These are phyloP conservation scores for Marsdenia floribunda DNA, from an alignment of 257 asterid species.

Conservation along the genomic window DNA sequence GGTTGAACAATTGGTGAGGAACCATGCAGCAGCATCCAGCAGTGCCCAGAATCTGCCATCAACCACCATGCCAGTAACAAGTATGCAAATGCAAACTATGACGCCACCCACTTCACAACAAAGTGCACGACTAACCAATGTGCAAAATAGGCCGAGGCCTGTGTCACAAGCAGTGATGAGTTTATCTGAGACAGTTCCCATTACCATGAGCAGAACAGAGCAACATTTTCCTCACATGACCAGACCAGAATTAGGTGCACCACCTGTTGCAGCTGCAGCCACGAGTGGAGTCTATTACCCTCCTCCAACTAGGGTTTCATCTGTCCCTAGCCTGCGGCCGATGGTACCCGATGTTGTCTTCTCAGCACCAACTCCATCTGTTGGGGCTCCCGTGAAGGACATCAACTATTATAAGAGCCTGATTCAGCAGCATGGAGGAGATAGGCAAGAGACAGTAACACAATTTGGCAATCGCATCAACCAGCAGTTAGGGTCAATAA, in stretches of 20 bases:
- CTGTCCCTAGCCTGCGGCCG: slow-evolving; percentile 31
- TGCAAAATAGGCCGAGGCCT: slow-evolving; percentile 29
- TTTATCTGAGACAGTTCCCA: slow-evolving; percentile 21
- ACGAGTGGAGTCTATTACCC: slow-evolving; percentile 40
- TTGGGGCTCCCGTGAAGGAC: slow-evolving; percentile 45
- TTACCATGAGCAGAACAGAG: slow-evolving; percentile 26
- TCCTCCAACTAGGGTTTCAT: slow-evolving; percentile 30
- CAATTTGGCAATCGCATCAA: slow-evolving; percentile 34
- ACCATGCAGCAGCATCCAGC: slow-evolving; percentile 31
- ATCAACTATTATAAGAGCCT: slow-evolving; percentile 70
- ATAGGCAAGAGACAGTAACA: slow-evolving; percentile 45
- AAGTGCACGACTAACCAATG: slow-evolving; percentile 11
- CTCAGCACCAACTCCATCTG: slow-evolving; percentile 33
- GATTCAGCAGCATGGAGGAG: slow-evolving; percentile 91
- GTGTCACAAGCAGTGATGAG: slow-evolving; percentile 23
- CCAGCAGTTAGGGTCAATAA: slow-evolving; percentile 21
- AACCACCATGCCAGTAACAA: slow-evolving; percentile 17
- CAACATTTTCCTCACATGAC: slow-evolving; percentile 22
- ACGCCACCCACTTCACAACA: slow-evolving; percentile 24
- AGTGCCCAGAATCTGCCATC: slow-evolving; percentile 23
- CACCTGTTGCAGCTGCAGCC: slow-evolving; percentile 27
- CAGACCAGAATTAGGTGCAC: slow-evolving; percentile 32
- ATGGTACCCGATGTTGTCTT: slow-evolving; percentile 22
- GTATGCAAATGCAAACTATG: slow-evolving; percentile 22
- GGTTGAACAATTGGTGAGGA: slow-evolving; percentile 59